phyloP scores from a whole-genome alignment of 768 basidiomycete genomes.

The Russula foetens region DNA sequence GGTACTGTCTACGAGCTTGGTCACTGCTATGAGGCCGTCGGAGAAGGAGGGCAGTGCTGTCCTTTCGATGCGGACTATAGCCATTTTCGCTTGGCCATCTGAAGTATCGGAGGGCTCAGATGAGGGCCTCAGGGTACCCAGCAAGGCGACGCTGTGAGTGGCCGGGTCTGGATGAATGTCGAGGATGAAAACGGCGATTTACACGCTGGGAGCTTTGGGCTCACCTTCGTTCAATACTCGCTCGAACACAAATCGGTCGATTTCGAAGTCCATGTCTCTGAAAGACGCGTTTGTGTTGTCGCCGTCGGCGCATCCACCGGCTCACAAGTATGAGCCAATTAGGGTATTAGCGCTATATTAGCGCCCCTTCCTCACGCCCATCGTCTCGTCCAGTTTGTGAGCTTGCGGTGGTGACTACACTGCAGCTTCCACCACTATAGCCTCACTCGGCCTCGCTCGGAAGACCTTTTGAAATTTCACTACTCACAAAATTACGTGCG shows the following conservation, averaged over 20 bases:
- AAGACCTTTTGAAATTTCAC: conserved; percentile 6
- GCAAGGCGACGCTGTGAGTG: conserved; percentile 7
- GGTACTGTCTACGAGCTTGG: conserved; percentile 47
- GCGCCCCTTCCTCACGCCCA: no score
- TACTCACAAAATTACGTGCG: conserved; percentile 17
- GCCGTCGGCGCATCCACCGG: neutral
- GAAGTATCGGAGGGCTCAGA: neutral
- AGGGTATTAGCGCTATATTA: no score
- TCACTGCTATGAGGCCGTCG: conserved; percentile 32
- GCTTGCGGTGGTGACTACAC: neutral
- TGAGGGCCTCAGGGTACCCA: neutral
- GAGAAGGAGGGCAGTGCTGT: conserved; percentile 52
- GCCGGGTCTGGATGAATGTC: conserved; percentile 6
- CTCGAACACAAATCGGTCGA: conserved; percentile 10
- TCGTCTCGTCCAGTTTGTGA: neutral
- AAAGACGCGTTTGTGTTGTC: neutral
- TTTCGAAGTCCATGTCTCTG: conserved; percentile 5
- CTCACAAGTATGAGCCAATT: no score
- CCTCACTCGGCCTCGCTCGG: neutral
- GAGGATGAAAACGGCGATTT: no score
- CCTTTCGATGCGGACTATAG: conserved; percentile 75
- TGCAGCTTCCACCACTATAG: neutral
- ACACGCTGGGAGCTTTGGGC: conserved; percentile 20
- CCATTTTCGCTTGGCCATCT: conserved; percentile 23
- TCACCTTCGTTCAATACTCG: conserved; percentile 18